These are phyloP conservation scores for Podila verticillata DNA, from an alignment of 192 early-diverging fungal species.

Conservation along the genomic window DNA sequence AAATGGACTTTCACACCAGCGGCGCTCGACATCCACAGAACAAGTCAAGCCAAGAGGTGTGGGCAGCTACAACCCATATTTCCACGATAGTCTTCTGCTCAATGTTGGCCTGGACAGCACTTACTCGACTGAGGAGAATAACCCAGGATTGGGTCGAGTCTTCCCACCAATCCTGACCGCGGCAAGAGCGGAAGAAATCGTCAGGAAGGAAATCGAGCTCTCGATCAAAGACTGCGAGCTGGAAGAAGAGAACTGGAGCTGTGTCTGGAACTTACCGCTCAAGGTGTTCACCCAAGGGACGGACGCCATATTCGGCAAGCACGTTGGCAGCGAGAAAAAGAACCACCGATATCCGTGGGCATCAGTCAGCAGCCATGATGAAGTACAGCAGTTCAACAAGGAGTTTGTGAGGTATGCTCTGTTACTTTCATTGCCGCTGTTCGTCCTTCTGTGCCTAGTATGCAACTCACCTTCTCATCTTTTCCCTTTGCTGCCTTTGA, in stretches of 20 bases:
- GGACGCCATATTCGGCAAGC: conserved; percentile 24
- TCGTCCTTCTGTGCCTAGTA: neutral
- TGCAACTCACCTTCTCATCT: neutral
- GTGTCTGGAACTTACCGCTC: conserved; percentile 32
- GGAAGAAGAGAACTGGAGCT: conserved; percentile 25
- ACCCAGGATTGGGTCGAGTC: conserved; percentile 24
- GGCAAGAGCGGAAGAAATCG: conserved; percentile 8
- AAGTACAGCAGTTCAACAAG: conserved; percentile 19
- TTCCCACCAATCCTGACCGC: conserved; percentile 21
- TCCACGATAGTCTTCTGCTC: conserved; percentile 27
- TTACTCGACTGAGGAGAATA: neutral
- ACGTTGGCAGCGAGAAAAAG: neutral
- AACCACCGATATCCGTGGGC: conserved; percentile 26
- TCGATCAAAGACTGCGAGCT: conserved; percentile 13
- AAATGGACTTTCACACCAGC: conserved; percentile 3
- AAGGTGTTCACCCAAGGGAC: conserved; percentile 13
- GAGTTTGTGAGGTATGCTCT: conserved; percentile 19
- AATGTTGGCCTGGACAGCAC: conserved; percentile 19
- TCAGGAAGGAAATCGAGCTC: conserved; percentile 24
- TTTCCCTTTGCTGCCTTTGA: neutral
- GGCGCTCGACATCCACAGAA: neutral
- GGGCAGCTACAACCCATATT: conserved; percentile 26
- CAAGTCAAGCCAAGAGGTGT: neutral
- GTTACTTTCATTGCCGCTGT: too few species aligned
- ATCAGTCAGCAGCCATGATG: conserved; percentile 25